Base-by-base conservation (phyloP, 1,284 basidiomycete genomes). In the Cryptococcus maquisensis region DNA sequence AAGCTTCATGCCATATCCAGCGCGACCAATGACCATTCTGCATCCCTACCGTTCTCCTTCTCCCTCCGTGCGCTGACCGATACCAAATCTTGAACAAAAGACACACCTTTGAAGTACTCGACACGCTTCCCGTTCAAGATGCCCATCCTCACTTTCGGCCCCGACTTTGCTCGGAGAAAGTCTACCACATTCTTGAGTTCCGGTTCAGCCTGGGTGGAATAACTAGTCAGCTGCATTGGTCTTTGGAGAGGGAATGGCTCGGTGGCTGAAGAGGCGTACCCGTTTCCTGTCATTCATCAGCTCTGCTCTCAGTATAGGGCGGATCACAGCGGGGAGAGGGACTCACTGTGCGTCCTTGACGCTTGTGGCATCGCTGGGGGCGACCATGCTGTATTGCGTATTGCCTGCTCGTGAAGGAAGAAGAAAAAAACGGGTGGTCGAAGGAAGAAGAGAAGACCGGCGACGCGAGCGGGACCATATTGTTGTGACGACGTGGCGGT, bases 51-150 rank as follows among this genome's bases (percentile, higher is more conserved):
- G 6, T 3, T 10, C 28, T 32, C 28, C 10, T 1, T 28, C 28
- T 32, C 28, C 10, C 28, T 32, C 10, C 28, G 7, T 10, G 2
- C 28, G 6, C 28, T 32, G 28, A 32, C 7, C 28, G 28, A n/a
- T 40, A 16, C n/a, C 10, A 8, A 6, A 4, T 21, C 10, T n/a
- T 6, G n/a, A n/a, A 40, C n/a, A 40, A 21, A 21, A 40, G 16
- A 79, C 82, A 64, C 62, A 89, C 92, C 95, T 81, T 95, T 98
- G 81, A 98, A 98, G 79, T 98, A 98, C 76, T 98, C 95, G 54
- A 94, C 81, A 46, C 95, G 86, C 76, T 96, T 97, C 38, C 95
- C 96, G 66, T 91, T 91, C 68, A 98, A 79, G 7, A 93, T 86
- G 38, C 95, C 95, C 4, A 88, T 85, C 60, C 90, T 83, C 54